These are phyloP conservation scores for Colletotrichum tanaceti DNA, from an alignment of 2,329 filamentous ascomycete genomes.

Conservation along the genomic window DNA sequence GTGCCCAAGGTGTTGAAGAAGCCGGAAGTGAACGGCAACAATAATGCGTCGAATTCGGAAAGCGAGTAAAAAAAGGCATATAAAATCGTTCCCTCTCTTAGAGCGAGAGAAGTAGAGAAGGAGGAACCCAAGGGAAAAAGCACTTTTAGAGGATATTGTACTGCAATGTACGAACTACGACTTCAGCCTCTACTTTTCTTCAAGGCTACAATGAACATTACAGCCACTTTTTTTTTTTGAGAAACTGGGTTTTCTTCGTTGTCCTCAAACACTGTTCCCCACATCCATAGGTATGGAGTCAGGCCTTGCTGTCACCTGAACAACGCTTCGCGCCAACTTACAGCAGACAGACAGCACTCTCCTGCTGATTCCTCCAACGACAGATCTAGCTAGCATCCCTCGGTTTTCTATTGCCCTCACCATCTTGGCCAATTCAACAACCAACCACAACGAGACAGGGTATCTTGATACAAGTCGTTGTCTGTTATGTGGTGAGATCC, in stretches of 20 bases:
- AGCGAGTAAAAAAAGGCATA: constrained; percentile 35
- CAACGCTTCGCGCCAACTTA: constrained; percentile 19
- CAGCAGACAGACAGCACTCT: constrained; percentile 3
- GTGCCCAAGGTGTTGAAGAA: constrained; percentile 65
- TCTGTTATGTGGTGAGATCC: constrained; percentile 28
- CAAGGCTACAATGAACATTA: constrained; percentile 16
- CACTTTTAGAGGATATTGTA: constrained; percentile 34
- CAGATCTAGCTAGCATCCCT: background rate
- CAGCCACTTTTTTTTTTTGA: constrained; percentile 18
- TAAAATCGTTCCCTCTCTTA: constrained; percentile 23
- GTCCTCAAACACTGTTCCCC: constrained; percentile 11
- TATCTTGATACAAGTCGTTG: constrained; percentile 3
- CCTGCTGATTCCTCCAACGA: background rate
- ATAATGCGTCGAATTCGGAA: constrained; percentile 44
- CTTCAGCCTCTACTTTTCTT: constrained; percentile 30
- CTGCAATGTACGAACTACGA: constrained; percentile 37
- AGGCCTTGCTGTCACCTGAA: constrained; percentile 16
- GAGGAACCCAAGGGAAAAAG: constrained; percentile 19
- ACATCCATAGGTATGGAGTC: constrained; percentile 27
- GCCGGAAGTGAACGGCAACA: constrained; percentile 50
- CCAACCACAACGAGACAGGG: background rate
- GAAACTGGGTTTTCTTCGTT: constrained; percentile 1
- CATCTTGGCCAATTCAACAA: background rate
- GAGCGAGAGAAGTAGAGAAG: background rate
- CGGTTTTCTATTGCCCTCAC: background rate